Conservation (phyloP, 2,329 filamentous ascomycete genomes). For the Dothiorella sarmentorum region DNA sequence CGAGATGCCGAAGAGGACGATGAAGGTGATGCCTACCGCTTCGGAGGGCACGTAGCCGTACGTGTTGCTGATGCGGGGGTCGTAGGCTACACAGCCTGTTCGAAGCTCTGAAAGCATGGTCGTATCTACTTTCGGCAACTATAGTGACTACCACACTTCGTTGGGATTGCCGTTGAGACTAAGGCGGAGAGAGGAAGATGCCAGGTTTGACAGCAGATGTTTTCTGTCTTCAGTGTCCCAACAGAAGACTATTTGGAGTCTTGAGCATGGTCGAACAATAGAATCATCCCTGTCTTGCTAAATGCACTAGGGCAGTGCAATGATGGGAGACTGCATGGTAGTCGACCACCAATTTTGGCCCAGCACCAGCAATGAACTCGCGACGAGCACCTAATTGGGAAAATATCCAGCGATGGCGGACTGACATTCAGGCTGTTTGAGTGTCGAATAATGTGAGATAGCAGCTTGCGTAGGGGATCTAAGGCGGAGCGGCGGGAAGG, state of each 20-base stretch:
- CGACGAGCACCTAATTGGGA: neutral
- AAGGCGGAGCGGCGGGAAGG: neutral
- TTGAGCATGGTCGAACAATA: too few species aligned
- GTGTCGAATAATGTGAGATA: neutral
- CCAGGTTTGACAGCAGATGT: too few species aligned
- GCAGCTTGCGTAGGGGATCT: neutral
- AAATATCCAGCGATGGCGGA: neutral
- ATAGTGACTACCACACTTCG: too few species aligned
- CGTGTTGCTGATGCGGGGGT: neutral
- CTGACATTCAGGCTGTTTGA: neutral
- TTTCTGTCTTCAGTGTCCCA: too few species aligned
- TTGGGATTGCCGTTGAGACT: too few species aligned
- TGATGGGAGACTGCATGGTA: neutral
- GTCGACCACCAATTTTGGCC: too few species aligned
- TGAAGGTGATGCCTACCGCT: slow-evolving; percentile 9
- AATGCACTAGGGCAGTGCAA: neutral
- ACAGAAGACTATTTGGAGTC: too few species aligned
- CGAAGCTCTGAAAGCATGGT: neutral
- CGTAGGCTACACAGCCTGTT: neutral
- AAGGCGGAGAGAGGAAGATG: too few species aligned
- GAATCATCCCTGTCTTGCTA: too few species aligned
- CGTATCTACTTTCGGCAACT: too few species aligned
- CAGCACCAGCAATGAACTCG: neutral
- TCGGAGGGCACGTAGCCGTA: slow-evolving; percentile 15
- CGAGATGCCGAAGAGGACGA: neutral